Conservation (phyloP, 129 eudicot genomes). For the Chrysanthemum seticuspe region DNA sequence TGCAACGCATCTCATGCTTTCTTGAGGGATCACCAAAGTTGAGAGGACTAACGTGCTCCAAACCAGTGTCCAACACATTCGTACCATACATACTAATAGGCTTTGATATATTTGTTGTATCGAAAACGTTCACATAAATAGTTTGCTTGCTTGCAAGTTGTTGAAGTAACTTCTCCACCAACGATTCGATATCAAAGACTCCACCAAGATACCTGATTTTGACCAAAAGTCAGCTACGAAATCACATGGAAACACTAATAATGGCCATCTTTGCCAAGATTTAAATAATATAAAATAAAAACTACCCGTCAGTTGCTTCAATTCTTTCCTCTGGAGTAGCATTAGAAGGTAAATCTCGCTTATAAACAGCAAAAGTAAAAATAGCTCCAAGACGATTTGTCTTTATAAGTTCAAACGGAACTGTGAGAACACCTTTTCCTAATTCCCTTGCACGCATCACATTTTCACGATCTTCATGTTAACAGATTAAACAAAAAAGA, state of each 20-base stretch:
- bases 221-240: slow-evolving; percentile 11
- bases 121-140: slow-evolving; percentile 84
- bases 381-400: slow-evolving; percentile 93
- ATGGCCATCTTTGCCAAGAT: background rate
- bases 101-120: slow-evolving; percentile 65
- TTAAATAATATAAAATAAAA: background rate
- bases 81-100: slow-evolving; percentile 97
- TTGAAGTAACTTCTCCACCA: slow-evolving; percentile 93
- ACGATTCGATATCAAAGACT: slow-evolving; percentile 86
- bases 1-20: slow-evolving; percentile 97
- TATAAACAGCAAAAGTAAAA: slow-evolving; percentile 92
- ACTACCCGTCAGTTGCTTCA: slow-evolving; percentile 80
- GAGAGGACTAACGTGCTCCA: slow-evolving; percentile 70
- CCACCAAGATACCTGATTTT: slow-evolving; percentile 87
- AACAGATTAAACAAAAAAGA: background rate
- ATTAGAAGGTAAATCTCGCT: slow-evolving; percentile 70
- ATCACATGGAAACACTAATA: background rate
- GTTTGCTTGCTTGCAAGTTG: slow-evolving; percentile 98
- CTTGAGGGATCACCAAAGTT: slow-evolving; percentile 94
- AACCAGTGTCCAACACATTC: slow-evolving; percentile 46
- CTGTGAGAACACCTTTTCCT: slow-evolving; percentile 97
- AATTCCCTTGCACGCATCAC: slow-evolving; percentile 89
- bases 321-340: slow-evolving; percentile 79
- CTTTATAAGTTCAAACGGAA: slow-evolving; percentile 82
- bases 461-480: slow-evolving; percentile 94